phyloP scores from a whole-genome alignment of 2,329 filamentous ascomycete species.

The Colletotrichum kahawae region DNA sequence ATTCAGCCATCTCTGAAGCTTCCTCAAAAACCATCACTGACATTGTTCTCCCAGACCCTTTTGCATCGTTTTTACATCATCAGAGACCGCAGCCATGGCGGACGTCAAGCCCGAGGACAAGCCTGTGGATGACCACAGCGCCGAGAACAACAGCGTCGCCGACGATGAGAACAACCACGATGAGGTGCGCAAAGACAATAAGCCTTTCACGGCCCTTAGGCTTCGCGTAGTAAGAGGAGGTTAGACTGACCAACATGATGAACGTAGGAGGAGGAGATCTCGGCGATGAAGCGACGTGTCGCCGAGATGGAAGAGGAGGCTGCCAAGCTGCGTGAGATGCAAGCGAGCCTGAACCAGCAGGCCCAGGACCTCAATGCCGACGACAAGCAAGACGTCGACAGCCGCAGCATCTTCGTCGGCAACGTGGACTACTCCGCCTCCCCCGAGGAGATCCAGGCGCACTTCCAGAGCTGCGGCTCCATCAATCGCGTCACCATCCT shows the following conservation, averaged over 20 bases:
- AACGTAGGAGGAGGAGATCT: slow-evolving; percentile 78
- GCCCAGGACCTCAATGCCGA: slow-evolving; percentile 78
- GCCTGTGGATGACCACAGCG: slow-evolving; percentile 33
- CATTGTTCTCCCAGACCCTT: neutral
- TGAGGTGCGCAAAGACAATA: slow-evolving; percentile 43
- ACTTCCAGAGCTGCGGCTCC: slow-evolving; percentile 95
- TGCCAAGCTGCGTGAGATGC: slow-evolving; percentile 86
- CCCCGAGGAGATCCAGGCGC: slow-evolving; percentile 96
- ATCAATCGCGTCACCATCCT: slow-evolving; percentile 99
- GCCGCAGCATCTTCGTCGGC: slow-evolving; percentile 95
- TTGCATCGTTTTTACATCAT: neutral
- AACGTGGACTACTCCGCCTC: slow-evolving; percentile 98
- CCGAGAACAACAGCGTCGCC: slow-evolving; percentile 28
- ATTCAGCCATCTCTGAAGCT: neutral
- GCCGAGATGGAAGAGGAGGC: slow-evolving; percentile 93
- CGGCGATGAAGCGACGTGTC: slow-evolving; percentile 84
- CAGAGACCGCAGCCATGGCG: slow-evolving; percentile 26
- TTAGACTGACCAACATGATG: slow-evolving; percentile 21
- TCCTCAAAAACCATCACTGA: neutral
- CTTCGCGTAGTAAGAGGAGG: slow-evolving; percentile 23
- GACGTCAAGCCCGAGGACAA: slow-evolving; percentile 33
- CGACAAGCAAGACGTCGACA: slow-evolving; percentile 89
- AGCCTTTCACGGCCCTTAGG: slow-evolving; percentile 9
- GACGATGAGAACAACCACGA: slow-evolving; percentile 50
- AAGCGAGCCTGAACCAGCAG: slow-evolving; percentile 83